Evolutionary conservation across 2,329 filamentous ascomycete species (phyloP), one percentile per base, ranked within the genome.

Genomic region (Leptographium lundbergii): DNA sequence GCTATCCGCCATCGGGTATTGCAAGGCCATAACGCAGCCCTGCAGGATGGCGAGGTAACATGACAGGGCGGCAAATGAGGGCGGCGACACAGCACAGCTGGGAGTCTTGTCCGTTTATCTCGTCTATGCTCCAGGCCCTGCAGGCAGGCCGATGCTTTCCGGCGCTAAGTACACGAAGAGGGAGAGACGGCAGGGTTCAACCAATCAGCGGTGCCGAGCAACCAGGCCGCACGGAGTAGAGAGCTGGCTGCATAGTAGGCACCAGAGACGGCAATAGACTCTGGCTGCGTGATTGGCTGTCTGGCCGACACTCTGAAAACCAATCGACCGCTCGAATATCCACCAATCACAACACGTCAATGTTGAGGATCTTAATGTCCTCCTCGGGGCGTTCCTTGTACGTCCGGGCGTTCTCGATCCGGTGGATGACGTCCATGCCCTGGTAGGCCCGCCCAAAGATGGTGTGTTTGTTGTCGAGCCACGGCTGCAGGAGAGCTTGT

Each of bases 321-420:
- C 4, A 39, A n/a, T n/a, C n/a, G n/a, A n/a, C n/a, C n/a, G n/a
- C n/a, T n/a, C n/a, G 36, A 39, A 29, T 29, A 5, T 29, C 7
- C 9, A 34, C 32, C 47, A 1, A 6, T 67, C 77, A 82, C 63
- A 73, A 67, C 60, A 83, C 73, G 66, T 84, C 81, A 66, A 99
- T 95, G 69, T 89, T 96, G 60, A 99, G 82, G 65, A 99, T 95
- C 74, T 96, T 97, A 67, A 99, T 91, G 70, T 99, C 94, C 68
- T 96, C 91, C 71, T 95, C 89, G 0, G 94, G 94, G 76, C 92
- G 95, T 75, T 99, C 95, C 77, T 86, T 86, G 71, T 88, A 85
- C 4, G 91, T 91, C 69, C 87, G 88, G 19, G 82, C 80, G 70
- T 95, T 96, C 74, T 99, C 94, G 69, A 99, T 99, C 75, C 87